A percentile compares a stretch with the other conserved stretches of the same genome.
Evolutionary conservation across 495 filamentous ascomycete species (phyloP).

Genomic region (Durotheca rogersii): DNA sequence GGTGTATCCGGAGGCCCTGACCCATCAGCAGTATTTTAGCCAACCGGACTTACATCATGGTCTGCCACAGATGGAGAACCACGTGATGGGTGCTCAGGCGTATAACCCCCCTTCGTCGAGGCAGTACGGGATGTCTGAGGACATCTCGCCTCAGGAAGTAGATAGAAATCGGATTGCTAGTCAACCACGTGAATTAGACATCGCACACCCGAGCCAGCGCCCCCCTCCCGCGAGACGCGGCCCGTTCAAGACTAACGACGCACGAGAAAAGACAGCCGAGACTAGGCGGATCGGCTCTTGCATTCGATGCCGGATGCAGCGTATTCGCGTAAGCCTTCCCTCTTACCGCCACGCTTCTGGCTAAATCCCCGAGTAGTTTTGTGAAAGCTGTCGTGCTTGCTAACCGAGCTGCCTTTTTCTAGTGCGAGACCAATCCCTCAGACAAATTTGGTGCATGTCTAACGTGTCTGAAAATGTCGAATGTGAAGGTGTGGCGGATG

Average conservation of each 20-base stretch:
- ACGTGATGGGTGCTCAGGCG: slow-evolving; percentile 19
- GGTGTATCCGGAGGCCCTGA: slow-evolving; percentile 44
- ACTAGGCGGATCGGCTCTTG: slow-evolving; percentile 54
- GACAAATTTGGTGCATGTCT: slow-evolving; percentile 47
- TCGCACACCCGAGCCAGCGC: slow-evolving; percentile 32
- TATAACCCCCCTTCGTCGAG: slow-evolving; percentile 9
- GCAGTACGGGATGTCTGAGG: slow-evolving; percentile 21
- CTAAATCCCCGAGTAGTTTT: neutral
- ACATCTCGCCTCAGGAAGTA: slow-evolving; percentile 11
- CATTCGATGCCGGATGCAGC: slow-evolving; percentile 55
- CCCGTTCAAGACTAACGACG: slow-evolving; percentile 49
- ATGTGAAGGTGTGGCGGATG: slow-evolving; percentile 45
- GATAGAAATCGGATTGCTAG: slow-evolving; percentile 16
- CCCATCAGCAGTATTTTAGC: slow-evolving; percentile 32
- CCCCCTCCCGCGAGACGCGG: slow-evolving; percentile 45
- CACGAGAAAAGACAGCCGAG: slow-evolving; percentile 49
- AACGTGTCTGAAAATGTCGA: slow-evolving; percentile 49
- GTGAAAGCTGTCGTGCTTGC: neutral
- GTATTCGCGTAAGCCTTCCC: slow-evolving; percentile 49
- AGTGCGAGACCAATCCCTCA: slow-evolving; percentile 49
- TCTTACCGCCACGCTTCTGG: slow-evolving; percentile 3
- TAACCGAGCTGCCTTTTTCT: slow-evolving; percentile 16
- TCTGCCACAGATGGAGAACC: slow-evolving; percentile 24
- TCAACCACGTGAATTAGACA: slow-evolving; percentile 31
- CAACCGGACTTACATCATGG: slow-evolving; percentile 23